phyloP scores from a whole-genome alignment of 768 basidiomycete genomes.

The Lentinula detonsa region DNA sequence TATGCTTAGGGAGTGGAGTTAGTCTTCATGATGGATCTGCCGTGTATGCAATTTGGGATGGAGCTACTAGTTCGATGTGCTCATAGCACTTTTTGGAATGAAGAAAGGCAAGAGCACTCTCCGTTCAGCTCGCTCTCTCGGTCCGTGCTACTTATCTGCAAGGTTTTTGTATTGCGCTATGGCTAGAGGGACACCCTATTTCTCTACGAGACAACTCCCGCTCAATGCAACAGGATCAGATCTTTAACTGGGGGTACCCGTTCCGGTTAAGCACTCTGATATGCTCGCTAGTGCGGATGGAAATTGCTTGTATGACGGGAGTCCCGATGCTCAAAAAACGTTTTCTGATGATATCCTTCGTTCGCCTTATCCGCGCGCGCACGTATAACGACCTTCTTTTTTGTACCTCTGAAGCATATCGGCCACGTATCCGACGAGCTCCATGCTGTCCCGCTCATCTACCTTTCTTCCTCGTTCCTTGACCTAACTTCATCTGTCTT shows the following conservation, averaged over 20 bases:
- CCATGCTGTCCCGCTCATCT: background rate
- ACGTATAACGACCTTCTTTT: background rate
- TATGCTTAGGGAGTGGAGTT: background rate
- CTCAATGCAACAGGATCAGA: background rate
- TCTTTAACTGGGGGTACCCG: background rate
- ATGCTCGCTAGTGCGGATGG: background rate
- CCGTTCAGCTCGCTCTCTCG: background rate
- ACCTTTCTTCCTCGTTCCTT: background rate
- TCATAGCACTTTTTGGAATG: background rate
- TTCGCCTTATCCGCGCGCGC: constrained; percentile 2
- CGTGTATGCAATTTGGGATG: background rate
- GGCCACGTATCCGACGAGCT: background rate
- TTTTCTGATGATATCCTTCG: background rate
- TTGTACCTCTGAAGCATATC: background rate
- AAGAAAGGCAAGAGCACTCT: background rate
- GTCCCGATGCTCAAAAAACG: background rate
- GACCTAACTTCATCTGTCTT: background rate
- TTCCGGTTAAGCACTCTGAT: background rate
- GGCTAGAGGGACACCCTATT: background rate
- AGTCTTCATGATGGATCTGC: background rate
- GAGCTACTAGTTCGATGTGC: background rate
- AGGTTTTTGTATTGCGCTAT: background rate
- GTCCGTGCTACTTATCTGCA: background rate
- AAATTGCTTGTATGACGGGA: background rate
- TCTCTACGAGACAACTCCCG: background rate